Base-by-base conservation (phyloP, 495 filamentous ascomycete species). In the Entonaema liquescens region DNA sequence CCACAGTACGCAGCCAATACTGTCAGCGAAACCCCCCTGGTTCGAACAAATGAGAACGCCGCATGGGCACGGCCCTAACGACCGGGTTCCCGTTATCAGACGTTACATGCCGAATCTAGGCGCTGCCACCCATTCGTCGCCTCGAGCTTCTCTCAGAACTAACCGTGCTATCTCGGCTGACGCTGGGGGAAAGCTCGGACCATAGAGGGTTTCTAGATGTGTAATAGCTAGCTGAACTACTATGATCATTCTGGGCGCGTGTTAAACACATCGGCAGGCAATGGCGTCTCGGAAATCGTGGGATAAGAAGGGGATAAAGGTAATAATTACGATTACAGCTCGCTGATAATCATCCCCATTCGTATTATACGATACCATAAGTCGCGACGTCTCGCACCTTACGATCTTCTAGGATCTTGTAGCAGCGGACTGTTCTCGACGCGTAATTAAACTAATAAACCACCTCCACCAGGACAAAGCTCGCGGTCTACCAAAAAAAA, bases 141-240 rank as follows among this genome's bases (percentile, higher is more conserved):
- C 50, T 53, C 50, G 28, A 53, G 28, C 50, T 53, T 53, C 50
- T 53, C 23, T 29, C 50, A 28, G 28, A 53, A 47, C 42, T 13
- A 17, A n/a, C n/a, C 23, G 5, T 12, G 23, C 50, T 53, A 29
- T 53, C 13, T 53, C 50, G 23, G 13, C 25, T 31, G 13, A n/a
- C 13, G n/a, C 25, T n/a, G 12, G 25, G 11, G 23, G 29, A 11
- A 23, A 29, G 50, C 50, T 53, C 23, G 50, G 50, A 53, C 28
- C 50, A 29, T 8, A 19, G 50, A 53, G 26, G 49, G 2, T 53
- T 53, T 25, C 25, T 6, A 29, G 50, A 53, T 53, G 5, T 11
- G 23, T 29, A 26, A 53, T 19, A 33, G 31, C 11, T 33, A 33
- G 50, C 13, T 53, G 23, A 53, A 29, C 25, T 1, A 28, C 13